Conservation (phyloP, 129 eudicot species). For the Chrysanthemum makinoi region DNA sequence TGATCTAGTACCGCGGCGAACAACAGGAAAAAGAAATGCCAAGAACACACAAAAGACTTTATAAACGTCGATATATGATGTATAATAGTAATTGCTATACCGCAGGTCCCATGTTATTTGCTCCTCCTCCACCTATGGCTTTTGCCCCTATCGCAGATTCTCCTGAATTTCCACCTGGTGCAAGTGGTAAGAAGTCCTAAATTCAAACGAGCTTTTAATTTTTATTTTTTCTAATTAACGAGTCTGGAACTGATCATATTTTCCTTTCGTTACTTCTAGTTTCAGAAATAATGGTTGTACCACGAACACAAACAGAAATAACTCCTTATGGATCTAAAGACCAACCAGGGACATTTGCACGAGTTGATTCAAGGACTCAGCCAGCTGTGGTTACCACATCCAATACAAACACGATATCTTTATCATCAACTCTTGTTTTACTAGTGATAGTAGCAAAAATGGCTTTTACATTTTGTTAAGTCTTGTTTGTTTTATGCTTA, state of each 20-base stretch:
- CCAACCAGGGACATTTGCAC: conserved; percentile 21
- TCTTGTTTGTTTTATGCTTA: not conserved
- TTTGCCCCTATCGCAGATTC: conserved; percentile 38
- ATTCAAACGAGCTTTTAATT: not conserved
- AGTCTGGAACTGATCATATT: not conserved
- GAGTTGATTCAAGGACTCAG: conserved; percentile 19
- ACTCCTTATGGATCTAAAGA: conserved; percentile 8
- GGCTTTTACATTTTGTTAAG: conserved; percentile 16
- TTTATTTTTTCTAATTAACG: not conserved
- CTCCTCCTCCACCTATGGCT: conserved; percentile 37
- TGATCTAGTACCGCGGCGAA: too few relatives aligned
- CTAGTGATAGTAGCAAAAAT: conserved; percentile 21
- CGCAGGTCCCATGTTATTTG: conserved; percentile 59
- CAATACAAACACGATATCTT: conserved; percentile 25
- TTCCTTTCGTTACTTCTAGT: conserved; percentile 20
- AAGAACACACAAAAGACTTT: not conserved
- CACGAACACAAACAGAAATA: conserved; percentile 3
- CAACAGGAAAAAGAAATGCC: too few relatives aligned
- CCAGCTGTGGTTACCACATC: conserved; percentile 47
- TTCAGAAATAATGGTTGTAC: conserved; percentile 33
- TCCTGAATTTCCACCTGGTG: conserved; percentile 30
- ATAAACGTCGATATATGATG: not conserved
- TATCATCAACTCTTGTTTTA: conserved; percentile 19
- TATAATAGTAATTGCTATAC: not conserved
- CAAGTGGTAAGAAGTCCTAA: conserved; percentile 33